A percentile compares a stretch with the other conserved stretches of the same genome.
Conservation (phyloP, 225 moss, liverwort and hornwort genomes). For the Bryum argenteum region DNA sequence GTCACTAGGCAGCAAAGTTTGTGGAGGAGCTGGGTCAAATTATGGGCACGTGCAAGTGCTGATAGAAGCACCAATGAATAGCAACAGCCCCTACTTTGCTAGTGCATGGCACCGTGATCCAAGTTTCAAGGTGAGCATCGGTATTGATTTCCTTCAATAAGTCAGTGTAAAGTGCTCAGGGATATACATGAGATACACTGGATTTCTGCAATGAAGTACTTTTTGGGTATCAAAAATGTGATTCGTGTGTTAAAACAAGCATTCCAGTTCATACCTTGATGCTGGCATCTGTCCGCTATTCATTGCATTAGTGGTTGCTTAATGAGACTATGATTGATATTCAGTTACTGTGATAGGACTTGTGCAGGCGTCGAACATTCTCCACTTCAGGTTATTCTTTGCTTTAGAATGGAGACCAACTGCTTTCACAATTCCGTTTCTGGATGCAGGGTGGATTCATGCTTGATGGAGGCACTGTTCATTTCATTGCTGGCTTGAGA, state of each 20-base stretch:
- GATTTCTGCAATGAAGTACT: no score
- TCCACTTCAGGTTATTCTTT: conserved; percentile 7
- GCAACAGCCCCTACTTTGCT: conserved; percentile 86
- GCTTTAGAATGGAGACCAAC: not conserved
- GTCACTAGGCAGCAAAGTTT: conserved; percentile 74
- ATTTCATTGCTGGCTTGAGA: conserved; percentile 92
- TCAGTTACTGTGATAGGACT: not conserved
- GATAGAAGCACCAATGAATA: conserved; percentile 90
- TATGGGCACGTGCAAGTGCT: conserved; percentile 72
- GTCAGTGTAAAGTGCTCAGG: no score
- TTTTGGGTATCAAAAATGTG: no score
- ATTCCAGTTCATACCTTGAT: no score
- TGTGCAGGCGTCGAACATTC: not conserved
- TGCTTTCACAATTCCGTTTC: conserved; percentile 11
- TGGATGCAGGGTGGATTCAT: conserved; percentile 83
- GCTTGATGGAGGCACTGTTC: conserved; percentile 95
- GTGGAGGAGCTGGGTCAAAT: conserved; percentile 78
- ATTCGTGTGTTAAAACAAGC: no score
- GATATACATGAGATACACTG: no score
- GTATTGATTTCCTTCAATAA: no score
- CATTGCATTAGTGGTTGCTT: conserved; percentile 3
- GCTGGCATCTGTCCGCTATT: not conserved
- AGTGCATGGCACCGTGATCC: conserved; percentile 97
- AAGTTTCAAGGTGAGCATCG: conserved; percentile 68
- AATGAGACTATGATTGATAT: not conserved